Conservation (phyloP, 352 stramenopile genomes). For the Globisporangium irregulare region DNA sequence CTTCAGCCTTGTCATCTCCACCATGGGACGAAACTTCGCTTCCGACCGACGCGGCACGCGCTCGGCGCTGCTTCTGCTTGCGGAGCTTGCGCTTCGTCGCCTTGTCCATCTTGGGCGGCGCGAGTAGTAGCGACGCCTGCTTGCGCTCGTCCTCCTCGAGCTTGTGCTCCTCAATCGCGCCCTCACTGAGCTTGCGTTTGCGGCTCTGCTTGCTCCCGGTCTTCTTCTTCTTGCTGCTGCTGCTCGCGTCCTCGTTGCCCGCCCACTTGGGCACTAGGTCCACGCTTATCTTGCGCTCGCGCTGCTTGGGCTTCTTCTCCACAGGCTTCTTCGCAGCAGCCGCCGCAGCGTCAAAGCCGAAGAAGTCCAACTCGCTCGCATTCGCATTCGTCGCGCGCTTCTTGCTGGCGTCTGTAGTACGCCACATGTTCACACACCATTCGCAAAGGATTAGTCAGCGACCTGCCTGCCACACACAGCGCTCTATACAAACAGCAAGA, state of each 20-base stretch:
- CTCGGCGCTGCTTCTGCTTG: constrained; percentile 45
- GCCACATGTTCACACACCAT: constrained; percentile 10
- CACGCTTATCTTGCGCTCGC: constrained; percentile 62
- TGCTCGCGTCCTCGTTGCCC: constrained; percentile 32
- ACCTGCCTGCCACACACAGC: background rate
- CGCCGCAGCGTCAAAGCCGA: constrained; percentile 53
- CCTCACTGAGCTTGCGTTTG: constrained; percentile 84
- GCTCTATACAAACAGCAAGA: background rate
- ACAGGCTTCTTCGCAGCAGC: constrained; percentile 22
- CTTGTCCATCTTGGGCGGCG: constrained; percentile 49
- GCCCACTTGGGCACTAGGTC: constrained; percentile 69
- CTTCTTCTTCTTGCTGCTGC: constrained; percentile 27
- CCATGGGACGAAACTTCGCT: constrained; percentile 18
- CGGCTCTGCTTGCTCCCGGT: constrained; percentile 69
- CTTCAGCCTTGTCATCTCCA: constrained; percentile 27
- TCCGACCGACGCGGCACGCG: constrained; percentile 37
- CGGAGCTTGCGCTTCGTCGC: constrained; percentile 35
- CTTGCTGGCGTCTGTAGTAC: constrained; percentile 17
- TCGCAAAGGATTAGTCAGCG: background rate
- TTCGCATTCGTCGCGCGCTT: constrained; percentile 22
- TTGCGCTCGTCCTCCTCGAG: constrained; percentile 65
- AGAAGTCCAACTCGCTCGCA: constrained; percentile 72
- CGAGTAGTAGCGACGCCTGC: constrained; percentile 64
- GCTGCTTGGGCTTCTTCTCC: constrained; percentile 26
- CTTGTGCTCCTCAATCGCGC: constrained; percentile 65